Conservation (phyloP, 1,284 basidiomycete genomes). For the Trichosporon ovoides region DNA sequence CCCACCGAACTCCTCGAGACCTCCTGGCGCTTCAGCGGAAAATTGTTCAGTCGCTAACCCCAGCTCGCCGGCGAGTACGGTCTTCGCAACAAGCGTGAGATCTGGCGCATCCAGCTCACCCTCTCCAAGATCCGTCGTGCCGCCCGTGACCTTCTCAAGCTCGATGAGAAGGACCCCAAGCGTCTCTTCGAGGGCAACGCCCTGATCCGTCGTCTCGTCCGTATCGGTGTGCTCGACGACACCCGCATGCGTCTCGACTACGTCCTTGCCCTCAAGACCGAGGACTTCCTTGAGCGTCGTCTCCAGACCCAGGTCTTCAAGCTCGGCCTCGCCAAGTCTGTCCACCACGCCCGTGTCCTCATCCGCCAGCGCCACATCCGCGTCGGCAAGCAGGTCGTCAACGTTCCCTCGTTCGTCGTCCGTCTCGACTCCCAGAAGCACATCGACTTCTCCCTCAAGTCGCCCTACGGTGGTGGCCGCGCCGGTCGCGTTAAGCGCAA, state of each 20-base stretch:
- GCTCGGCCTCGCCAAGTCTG: constrained; percentile 84
- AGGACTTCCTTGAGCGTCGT: constrained; percentile 99
- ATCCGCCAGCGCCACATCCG: constrained; percentile 81
- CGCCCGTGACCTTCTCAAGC: constrained; percentile 99
- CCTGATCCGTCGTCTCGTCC: constrained; percentile 96
- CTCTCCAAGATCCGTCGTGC: constrained; percentile 99
- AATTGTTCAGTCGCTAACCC: constrained; percentile 7
- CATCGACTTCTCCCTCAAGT: constrained; percentile 97
- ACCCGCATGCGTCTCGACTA: constrained; percentile 99
- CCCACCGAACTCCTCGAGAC: not conserved
- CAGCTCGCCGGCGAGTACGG: constrained; percentile 99
- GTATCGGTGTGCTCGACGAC: constrained; percentile 99
- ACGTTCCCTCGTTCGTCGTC: constrained; percentile 98
- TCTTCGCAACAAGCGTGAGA: constrained; percentile 99
- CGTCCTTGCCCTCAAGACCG: constrained; percentile 97
- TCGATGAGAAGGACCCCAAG: constrained; percentile 99
- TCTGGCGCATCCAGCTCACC: constrained; percentile 97
- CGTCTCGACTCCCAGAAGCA: constrained; percentile 96
- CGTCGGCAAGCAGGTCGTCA: constrained; percentile 99
- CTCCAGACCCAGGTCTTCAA: constrained; percentile 99
- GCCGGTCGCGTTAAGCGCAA: constrained; percentile 98
- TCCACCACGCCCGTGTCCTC: constrained; percentile 97
- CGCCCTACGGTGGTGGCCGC: constrained; percentile 95
- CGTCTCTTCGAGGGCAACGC: constrained; percentile 98
- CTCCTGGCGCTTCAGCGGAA: not conserved